These are phyloP conservation scores for Ceratorhiza oryzae-sativae DNA, from an alignment of 1,284 basidiomycete genomes.

Conservation along the genomic window DNA sequence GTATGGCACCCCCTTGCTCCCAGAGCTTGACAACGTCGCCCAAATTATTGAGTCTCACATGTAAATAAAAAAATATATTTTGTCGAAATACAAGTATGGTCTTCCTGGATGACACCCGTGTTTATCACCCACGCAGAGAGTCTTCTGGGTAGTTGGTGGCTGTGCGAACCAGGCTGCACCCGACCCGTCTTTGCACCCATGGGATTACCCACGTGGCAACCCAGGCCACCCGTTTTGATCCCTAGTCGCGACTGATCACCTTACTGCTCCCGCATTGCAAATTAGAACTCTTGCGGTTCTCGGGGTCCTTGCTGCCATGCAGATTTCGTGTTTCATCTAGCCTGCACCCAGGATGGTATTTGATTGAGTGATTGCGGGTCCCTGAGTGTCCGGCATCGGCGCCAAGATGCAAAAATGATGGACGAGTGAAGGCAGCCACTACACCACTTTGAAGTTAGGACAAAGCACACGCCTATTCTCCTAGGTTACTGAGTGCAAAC, in stretches of 20 bases:
- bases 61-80: neutral
- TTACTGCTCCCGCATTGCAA: too few species aligned
- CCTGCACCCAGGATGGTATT: too few species aligned
- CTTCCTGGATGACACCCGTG: neutral
- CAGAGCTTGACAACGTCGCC: neutral
- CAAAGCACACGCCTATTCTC: too few species aligned
- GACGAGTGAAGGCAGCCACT: too few species aligned
- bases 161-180: conserved; percentile 12
- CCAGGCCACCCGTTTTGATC: conserved; percentile 21
- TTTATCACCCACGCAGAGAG: neutral
- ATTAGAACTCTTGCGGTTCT: too few species aligned
- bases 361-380: too few species aligned
- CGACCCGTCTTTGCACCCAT: conserved; percentile 12
- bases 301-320: too few species aligned
- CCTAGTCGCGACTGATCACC: conserved; percentile 3
- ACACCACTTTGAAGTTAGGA: too few species aligned
- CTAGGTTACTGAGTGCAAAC: too few species aligned
- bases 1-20: conserved; percentile 12
- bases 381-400: too few species aligned
- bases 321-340: too few species aligned
- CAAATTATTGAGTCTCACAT: neutral
- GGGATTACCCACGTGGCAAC: conserved; percentile 8
- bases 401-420: too few species aligned
- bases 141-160: neutral
- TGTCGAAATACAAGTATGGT: neutral